Conservation (phyloP, 306 rosid species). For the Dalbergia oliveri region DNA sequence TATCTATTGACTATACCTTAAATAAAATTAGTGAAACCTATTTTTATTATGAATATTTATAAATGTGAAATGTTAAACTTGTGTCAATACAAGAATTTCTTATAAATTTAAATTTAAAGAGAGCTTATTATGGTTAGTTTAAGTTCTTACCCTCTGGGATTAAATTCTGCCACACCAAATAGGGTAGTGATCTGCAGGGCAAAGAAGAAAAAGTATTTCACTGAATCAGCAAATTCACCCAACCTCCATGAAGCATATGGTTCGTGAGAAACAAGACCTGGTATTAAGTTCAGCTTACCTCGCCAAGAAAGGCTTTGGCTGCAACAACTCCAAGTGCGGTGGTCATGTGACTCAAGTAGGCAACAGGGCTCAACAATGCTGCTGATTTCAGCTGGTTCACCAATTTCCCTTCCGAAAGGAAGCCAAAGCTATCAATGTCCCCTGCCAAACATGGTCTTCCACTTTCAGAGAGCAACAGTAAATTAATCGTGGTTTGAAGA, state of each 20-base stretch:
- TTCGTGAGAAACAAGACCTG: not conserved
- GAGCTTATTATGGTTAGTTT: not conserved
- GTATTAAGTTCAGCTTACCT: conserved; percentile 53
- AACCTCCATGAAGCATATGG: not conserved
- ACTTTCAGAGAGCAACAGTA: conserved; percentile 12
- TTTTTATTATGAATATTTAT: too few relatives aligned
- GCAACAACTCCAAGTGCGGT: conserved; percentile 68
- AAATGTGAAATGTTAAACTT: too few relatives aligned
- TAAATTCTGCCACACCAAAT: conserved; percentile 77
- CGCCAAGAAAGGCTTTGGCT: conserved; percentile 69
- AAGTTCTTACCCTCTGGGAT: conserved; percentile 80
- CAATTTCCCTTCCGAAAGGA: conserved; percentile 77
- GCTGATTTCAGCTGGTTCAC: conserved; percentile 72
- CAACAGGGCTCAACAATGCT: conserved; percentile 81
- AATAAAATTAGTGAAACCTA: too few relatives aligned
- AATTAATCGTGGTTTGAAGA: not conserved
- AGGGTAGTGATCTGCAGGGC: conserved; percentile 55
- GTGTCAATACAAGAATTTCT: too few relatives aligned
- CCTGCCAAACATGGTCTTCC: conserved; percentile 60
- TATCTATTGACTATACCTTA: too few relatives aligned
- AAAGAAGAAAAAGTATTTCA: conserved; percentile 23
- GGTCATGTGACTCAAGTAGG: conserved; percentile 80
- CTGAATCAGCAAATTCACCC: not conserved
- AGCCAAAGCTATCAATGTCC: conserved; percentile 78
- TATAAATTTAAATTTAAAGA: not conserved